phyloP scores from a whole-genome alignment of 495 filamentous ascomycete genomes.

The Penicillium egyptiacum region DNA sequence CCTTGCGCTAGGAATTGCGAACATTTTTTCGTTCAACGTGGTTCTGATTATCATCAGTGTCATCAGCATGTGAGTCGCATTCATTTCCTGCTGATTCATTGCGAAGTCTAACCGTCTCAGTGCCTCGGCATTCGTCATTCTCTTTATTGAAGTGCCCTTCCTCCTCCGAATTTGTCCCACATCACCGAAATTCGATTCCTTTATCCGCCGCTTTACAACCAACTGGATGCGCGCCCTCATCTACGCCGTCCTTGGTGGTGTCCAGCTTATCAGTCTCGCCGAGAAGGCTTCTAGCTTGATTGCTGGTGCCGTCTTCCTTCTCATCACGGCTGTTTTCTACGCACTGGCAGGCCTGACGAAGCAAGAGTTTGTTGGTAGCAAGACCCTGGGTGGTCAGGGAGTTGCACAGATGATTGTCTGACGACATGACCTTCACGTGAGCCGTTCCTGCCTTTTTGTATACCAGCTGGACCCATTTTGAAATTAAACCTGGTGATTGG shows the following conservation, averaged over 20 bases:
- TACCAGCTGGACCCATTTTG: background rate
- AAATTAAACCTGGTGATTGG: conserved; percentile 5
- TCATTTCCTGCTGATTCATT: background rate
- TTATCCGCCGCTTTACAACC: conserved; percentile 88
- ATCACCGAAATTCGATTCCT: conserved; percentile 79
- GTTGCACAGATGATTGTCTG: conserved; percentile 99
- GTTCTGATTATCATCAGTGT: conserved; percentile 78
- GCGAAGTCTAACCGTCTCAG: conserved; percentile 45
- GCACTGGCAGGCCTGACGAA: conserved; percentile 79
- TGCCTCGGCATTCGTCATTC: conserved; percentile 74
- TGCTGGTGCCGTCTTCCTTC: conserved; percentile 79
- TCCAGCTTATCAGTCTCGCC: conserved; percentile 79
- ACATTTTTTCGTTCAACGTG: conserved; percentile 68
- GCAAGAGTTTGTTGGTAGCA: conserved; percentile 93
- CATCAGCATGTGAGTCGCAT: conserved; percentile 69
- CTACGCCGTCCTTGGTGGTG: conserved; percentile 74
- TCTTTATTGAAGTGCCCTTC: conserved; percentile 96
- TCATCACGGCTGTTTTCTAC: conserved; percentile 79
- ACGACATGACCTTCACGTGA: conserved; percentile 4
- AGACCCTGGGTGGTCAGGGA: conserved; percentile 92
- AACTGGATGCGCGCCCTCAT: conserved; percentile 97
- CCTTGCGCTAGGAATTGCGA: conserved; percentile 91
- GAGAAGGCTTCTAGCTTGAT: conserved; percentile 66
- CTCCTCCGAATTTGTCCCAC: conserved; percentile 98
- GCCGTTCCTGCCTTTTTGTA: conserved; percentile 4